phyloP scores from a whole-genome alignment of 164 flowering plant genomes.

The Kalanchoe fedtschenkoi region DNA sequence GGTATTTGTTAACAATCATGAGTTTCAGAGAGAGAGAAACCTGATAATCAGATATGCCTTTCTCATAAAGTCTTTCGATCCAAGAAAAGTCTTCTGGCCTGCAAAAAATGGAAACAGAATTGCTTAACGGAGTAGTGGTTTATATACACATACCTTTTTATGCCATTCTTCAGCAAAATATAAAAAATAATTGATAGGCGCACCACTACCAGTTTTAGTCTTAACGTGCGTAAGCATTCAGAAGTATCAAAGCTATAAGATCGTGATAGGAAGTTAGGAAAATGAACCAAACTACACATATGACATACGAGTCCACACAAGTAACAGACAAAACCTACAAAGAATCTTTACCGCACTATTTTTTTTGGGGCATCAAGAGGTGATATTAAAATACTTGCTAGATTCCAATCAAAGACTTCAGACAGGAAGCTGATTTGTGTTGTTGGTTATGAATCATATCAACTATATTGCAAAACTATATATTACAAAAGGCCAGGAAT shows the following conservation, averaged over 20 bases:
- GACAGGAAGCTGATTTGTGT: not conserved
- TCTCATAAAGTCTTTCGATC: slow-evolving; percentile 65
- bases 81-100: slow-evolving; percentile 39
- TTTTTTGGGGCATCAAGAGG: not conserved
- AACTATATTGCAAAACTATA: not conserved
- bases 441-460: not conserved
- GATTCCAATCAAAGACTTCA: no score
- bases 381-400: not conserved
- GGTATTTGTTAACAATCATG: no score
- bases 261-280: no score
- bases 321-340: no score
- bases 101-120: slow-evolving; percentile 12
- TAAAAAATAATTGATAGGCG: not conserved
- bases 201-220: no score
- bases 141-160: not conserved
- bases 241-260: no score
- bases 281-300: no score
- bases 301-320: no score
- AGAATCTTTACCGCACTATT: no score
- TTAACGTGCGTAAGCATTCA: no score
- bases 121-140: not conserved
- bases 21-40: no score
- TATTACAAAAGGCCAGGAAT: not conserved
- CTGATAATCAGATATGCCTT: slow-evolving; percentile 72
- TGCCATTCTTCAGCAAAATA: not conserved